Percentiles rank a stretch among this genome's conserved stretches.
Conservation (phyloP, 805 yeast genomes). For the Saccharomycopsis sp. region DNA sequence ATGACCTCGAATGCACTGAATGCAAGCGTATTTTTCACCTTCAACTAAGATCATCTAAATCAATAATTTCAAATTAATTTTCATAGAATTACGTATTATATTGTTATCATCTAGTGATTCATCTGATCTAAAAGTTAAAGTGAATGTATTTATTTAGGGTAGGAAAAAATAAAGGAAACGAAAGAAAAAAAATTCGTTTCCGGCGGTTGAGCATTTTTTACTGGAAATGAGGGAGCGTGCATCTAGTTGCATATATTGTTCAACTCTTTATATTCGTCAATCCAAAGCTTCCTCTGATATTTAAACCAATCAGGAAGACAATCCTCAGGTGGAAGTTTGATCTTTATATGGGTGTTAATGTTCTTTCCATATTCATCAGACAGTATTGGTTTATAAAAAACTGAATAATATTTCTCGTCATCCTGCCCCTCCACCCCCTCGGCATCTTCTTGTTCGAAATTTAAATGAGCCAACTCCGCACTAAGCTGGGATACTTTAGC, state of each 20-base stretch:
- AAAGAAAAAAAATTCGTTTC: background rate
- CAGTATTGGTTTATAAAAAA: slow-evolving; percentile 17
- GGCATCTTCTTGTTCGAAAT: background rate
- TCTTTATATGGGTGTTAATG: slow-evolving; percentile 18
- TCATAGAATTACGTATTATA: too few species aligned
- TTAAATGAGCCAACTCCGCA: slow-evolving; percentile 16
- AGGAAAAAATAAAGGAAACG: background rate
- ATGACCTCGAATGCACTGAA: slow-evolving; percentile 87
- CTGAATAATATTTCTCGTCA: slow-evolving; percentile 2
- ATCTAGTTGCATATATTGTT: background rate
- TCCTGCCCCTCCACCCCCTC: background rate
- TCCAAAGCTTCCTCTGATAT: slow-evolving; percentile 61
- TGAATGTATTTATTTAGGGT: background rate
- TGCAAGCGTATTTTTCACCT: slow-evolving; percentile 76
- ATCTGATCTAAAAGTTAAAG: too few species aligned
- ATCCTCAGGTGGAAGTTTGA: slow-evolving; percentile 54
- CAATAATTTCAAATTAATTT: too few species aligned
- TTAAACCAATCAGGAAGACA: slow-evolving; percentile 74
- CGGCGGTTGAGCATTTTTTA: background rate
- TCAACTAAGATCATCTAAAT: slow-evolving; percentile 67
- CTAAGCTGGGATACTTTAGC: slow-evolving; percentile 12
- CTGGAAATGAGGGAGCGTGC: background rate
- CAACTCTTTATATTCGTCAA: slow-evolving; percentile 31
- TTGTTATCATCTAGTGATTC: too few species aligned
- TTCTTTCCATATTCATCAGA: slow-evolving; percentile 13